Base-by-base conservation (phyloP, 2,329 filamentous ascomycete species). In the Neonectria neomacrospora region DNA sequence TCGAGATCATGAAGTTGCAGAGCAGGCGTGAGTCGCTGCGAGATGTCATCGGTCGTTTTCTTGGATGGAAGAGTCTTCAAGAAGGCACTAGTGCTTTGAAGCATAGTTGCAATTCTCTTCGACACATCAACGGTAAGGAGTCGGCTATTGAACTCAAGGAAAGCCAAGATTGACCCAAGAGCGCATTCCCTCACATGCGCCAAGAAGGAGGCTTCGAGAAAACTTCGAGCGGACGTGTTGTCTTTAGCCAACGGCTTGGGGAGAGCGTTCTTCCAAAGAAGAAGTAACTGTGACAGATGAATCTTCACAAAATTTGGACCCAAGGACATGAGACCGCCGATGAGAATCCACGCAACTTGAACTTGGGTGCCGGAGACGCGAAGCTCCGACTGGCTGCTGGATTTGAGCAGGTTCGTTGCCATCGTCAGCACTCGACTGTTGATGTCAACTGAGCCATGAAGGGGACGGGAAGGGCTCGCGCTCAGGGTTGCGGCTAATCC, bases 231-330 rank as follows among this genome's bases (percentile, higher is more conserved):
- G 0, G 91, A 88, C 54, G 93, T 93, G 69, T 96, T 96, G 70
- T 98, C 95, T 76, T 94, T 96, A 34, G 93, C 90, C n/a, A 98
- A 80, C 6, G 96, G 95, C 74, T 96, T 97, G 0, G 96, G 95
- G 11, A 99, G 84, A 0, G 96, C 95, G 77, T 98, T 99, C 79
- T 97, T 97, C 96, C 96, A 99, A 7, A 99, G 82, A 9, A 99
- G 82, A 59, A 99, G 88, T 22, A 99, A 84, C 75, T 99, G 96
- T 2, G 94, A 95, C 8, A 99, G 85, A 78, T 99, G 96, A 23
- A 98, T 98, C 80, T 99, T 99, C 78, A 98, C 95, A 77, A 99
- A 99, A 77, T 97, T 98, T 4, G 96, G 95, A 0, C 96, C 96
- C 1, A 99, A 85, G 1, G 94, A 94, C 95, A 98, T 98, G 58